A percentile compares a stretch with the other conserved stretches of the same genome.
Conservation (phyloP, 2,329 filamentous ascomycete species). For the Colletotrichum musae region DNA sequence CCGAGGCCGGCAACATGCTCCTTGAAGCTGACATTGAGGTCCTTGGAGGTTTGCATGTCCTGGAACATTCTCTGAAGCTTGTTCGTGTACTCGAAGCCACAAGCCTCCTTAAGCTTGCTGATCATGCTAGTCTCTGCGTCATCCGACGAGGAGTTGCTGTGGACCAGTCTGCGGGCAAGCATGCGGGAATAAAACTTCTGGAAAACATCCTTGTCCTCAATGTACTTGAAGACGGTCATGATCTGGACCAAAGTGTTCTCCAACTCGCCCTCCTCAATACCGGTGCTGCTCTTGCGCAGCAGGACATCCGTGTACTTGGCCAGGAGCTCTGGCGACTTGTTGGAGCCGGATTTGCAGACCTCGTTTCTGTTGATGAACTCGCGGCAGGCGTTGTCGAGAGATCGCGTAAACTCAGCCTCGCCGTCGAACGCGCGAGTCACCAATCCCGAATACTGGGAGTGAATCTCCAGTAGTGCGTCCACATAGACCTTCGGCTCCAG, state of each 20-base stretch:
- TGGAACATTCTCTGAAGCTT: constrained; percentile 99
- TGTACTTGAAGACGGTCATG: constrained; percentile 99
- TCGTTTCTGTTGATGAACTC: constrained; percentile 99
- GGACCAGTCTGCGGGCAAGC: constrained; percentile 93
- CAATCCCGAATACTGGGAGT: constrained; percentile 91
- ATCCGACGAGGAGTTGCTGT: constrained; percentile 94
- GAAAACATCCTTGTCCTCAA: constrained; percentile 99
- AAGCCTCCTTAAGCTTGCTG: constrained; percentile 97
- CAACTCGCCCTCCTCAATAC: constrained; percentile 93
- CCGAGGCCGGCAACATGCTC: constrained; percentile 77
- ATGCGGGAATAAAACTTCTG: constrained; percentile 99
- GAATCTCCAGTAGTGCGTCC: constrained; percentile 92
- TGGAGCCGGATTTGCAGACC: constrained; percentile 93
- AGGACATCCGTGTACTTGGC: constrained; percentile 96
- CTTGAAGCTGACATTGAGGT: constrained; percentile 91
- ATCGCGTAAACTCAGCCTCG: constrained; percentile 96
- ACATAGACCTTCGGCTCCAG: constrained; percentile 98
- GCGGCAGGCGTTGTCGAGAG: constrained; percentile 94
- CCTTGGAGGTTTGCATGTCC: constrained; percentile 99
- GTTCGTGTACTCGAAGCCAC: constrained; percentile 99
- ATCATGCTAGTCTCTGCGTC: constrained; percentile 99
- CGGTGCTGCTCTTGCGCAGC: constrained; percentile 92
- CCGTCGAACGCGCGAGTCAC: constrained; percentile 95
- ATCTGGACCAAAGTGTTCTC: constrained; percentile 91
- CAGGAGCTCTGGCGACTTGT: constrained; percentile 92